phyloP scores from a whole-genome alignment of 2,329 filamentous ascomycete species.

The Exophiala viscosa region DNA sequence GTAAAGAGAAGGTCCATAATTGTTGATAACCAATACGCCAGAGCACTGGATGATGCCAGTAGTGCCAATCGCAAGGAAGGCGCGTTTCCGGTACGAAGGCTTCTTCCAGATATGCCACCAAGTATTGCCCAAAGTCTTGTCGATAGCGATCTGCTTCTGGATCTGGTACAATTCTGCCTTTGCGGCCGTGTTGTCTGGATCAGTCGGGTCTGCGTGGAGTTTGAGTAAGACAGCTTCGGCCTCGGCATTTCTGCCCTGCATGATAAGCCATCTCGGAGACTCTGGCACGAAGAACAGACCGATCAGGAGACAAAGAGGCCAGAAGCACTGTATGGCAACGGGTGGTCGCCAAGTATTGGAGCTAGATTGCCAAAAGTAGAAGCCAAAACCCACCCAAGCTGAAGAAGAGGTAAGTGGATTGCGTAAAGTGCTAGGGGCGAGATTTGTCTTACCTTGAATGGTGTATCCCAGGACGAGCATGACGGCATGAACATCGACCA shows the following conservation, averaged over 20 bases:
- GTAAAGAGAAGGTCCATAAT: conserved; percentile 46
- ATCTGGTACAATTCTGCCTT: conserved; percentile 27
- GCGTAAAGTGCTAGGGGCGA: neutral
- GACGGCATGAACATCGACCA: conserved; percentile 24
- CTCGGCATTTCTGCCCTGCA: conserved; percentile 23
- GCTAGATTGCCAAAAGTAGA: conserved; percentile 25
- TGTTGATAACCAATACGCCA: conserved; percentile 40
- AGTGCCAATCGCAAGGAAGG: conserved; percentile 17
- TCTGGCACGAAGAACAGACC: conserved; percentile 24
- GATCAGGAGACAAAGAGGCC: conserved; percentile 19
- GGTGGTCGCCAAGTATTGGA: conserved; percentile 26
- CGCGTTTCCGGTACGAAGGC: conserved; percentile 22
- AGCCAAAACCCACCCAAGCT: conserved; percentile 24
- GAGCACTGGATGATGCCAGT: conserved; percentile 31
- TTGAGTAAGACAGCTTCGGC: conserved; percentile 21
- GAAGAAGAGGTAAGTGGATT: neutral
- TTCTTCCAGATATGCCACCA: conserved; percentile 23
- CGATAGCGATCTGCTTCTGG: conserved; percentile 23
- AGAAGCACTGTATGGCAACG: conserved; percentile 20
- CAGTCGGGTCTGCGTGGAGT: conserved; percentile 16
- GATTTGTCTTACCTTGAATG: conserved; percentile 7
- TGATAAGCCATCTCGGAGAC: conserved; percentile 25
- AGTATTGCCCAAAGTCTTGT: conserved; percentile 19
- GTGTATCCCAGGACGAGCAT: conserved; percentile 22
- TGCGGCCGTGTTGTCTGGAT: conserved; percentile 14